Evolutionary conservation across 1,284 basidiomycete genomes (phyloP), one percentile per base, ranked within the genome.

Genomic region (Leccinum griseonigrum): DNA sequence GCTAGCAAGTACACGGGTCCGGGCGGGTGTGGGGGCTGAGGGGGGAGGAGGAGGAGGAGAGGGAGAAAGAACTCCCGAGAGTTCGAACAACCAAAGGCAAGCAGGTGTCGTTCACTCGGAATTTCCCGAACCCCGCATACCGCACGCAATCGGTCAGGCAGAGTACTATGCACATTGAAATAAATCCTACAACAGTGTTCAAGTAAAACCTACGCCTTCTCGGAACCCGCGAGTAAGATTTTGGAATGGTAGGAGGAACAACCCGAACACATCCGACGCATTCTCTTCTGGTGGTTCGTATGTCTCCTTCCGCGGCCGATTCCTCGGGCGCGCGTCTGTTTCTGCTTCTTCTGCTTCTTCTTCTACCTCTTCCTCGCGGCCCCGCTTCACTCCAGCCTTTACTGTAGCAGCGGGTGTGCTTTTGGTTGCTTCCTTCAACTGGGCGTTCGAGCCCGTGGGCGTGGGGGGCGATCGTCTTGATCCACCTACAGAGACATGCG

Each of bases 211-310:
- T 46, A 46, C 43, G 18, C 85, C 85, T 72, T 86, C 84, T 67
- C 81, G 82, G 75, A 89, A 88, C 13, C 87, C 87, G 64, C 80
- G 78, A 60, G 85, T 76, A 71, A 89, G 88, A 18, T 81, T 82
- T 70, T 81, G 81, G 73, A 89, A 77, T 3, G 87, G 87, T 50
- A 81, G 74, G 66, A 84, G 72, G 64, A 89, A 77, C 87, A 84
- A 87, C 50, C 81, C 81, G 60, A 85, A 67, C 50, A 79, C 66
- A 50, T 77, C 76, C 9, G 82, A 80, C 10, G 77, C 69, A 29
- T 83, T 81, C 57, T 75, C 75, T 61, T 76, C 68, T 3, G 80
- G 75, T 0, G 79, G 75, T 54, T 73, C 69, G 69, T 83, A 83
- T 0, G 70, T 71, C 57, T 80, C 81, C 29, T 74, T 83, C 46